phyloP scores from a whole-genome alignment of 768 basidiomycete genomes.

The Phylloporus rhodoxanthus region DNA sequence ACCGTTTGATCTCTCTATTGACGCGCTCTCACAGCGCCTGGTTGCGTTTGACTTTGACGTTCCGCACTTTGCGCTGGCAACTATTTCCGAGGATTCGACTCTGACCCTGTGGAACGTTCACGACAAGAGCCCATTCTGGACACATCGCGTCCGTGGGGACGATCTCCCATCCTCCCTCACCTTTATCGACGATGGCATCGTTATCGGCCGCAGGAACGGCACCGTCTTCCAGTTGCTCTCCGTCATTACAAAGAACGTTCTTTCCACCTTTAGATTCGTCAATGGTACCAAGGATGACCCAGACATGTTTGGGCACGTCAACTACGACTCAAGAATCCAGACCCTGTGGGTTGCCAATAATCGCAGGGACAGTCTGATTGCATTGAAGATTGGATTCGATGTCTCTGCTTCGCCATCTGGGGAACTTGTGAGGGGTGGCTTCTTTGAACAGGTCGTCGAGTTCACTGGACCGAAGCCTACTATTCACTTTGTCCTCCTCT shows the following conservation, averaged over 20 bases:
- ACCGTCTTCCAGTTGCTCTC: slow-evolving; percentile 80
- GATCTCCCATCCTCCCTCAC: slow-evolving; percentile 78
- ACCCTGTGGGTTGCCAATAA: slow-evolving; percentile 86
- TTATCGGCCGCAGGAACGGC: slow-evolving; percentile 78
- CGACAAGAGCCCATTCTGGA: slow-evolving; percentile 69
- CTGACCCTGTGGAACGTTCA: slow-evolving; percentile 78
- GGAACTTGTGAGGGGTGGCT: slow-evolving; percentile 58
- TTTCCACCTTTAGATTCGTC: slow-evolving; percentile 76
- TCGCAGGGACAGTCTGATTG: slow-evolving; percentile 78
- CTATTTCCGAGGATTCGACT: slow-evolving; percentile 77
- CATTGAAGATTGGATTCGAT: slow-evolving; percentile 69
- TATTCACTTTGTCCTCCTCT: slow-evolving; percentile 85
- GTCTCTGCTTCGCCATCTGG: slow-evolving; percentile 47
- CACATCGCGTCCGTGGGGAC: slow-evolving; percentile 71
- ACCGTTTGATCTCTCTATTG: neutral
- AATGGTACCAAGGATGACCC: slow-evolving; percentile 63
- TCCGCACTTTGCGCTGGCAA: slow-evolving; percentile 68
- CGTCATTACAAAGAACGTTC: slow-evolving; percentile 62
- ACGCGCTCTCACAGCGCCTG: slow-evolving; percentile 48
- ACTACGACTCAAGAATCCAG: slow-evolving; percentile 79
- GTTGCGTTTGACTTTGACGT: slow-evolving; percentile 85
- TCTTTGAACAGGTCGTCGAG: slow-evolving; percentile 78
- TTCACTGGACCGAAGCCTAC: slow-evolving; percentile 80
- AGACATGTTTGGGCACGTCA: slow-evolving; percentile 86
- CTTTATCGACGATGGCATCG: slow-evolving; percentile 80